Evolutionary conservation across 1,284 basidiomycete genomes (phyloP).

Genomic region (Laetiporus sulphureus): DNA sequence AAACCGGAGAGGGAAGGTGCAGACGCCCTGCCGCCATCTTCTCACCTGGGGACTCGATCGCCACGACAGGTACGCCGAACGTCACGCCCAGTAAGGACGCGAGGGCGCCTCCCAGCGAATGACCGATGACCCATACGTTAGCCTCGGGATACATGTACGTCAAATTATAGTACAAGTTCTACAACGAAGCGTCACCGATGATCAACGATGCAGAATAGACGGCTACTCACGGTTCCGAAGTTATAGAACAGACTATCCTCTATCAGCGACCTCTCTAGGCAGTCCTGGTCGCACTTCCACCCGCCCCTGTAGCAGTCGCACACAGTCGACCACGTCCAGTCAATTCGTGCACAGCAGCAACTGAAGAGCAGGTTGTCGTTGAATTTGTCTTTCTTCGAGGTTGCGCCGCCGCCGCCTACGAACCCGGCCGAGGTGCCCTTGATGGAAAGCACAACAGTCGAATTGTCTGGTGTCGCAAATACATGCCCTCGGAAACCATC

Average conservation of each 20-base stretch:
- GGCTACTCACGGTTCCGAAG: constrained; percentile 62
- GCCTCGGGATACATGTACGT: constrained; percentile 91
- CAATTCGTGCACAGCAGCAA: constrained; percentile 93
- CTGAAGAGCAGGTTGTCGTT: constrained; percentile 98
- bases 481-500: constrained; percentile 92
- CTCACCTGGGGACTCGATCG: constrained; percentile 92
- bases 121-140: constrained; percentile 91
- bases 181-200: too few relatives aligned
- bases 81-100: constrained; percentile 85
- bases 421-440: constrained; percentile 88
- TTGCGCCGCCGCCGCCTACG: constrained; percentile 80
- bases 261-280: constrained; percentile 74
- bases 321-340: constrained; percentile 93
- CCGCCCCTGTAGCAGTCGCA: constrained; percentile 87
- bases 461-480: constrained; percentile 78
- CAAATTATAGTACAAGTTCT: constrained; percentile 93
- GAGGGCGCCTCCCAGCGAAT: constrained; percentile 83
- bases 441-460: constrained; percentile 84
- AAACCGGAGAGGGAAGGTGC: constrained; percentile 80
- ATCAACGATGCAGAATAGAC: too few relatives aligned
- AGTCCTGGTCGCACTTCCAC: constrained; percentile 80
- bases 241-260: constrained; percentile 90
- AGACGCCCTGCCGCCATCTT: constrained; percentile 78
- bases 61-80: constrained; percentile 87
- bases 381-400: constrained; percentile 84